phyloP scores from a whole-genome alignment of 306 rosid genomes.

The Canavalia ensiformis region DNA sequence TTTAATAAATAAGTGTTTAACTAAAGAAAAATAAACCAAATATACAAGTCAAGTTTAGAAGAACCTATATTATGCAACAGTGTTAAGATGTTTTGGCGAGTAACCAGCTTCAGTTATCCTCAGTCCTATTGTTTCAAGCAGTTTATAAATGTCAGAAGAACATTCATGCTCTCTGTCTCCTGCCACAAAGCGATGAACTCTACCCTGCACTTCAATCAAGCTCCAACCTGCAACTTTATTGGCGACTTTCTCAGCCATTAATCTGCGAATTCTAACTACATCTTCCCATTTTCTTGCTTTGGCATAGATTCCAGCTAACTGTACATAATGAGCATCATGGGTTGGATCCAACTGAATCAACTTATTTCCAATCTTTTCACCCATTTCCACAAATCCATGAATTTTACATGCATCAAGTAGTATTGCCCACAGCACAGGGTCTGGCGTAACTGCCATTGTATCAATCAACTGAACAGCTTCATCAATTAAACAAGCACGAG shows the following conservation, averaged over 20 bases:
- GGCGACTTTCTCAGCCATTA: conserved; percentile 62
- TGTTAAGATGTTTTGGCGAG: too few relatives aligned
- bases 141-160: conserved; percentile 59
- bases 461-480: conserved; percentile 70
- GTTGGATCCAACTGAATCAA: conserved; percentile 75
- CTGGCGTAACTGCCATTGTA: conserved; percentile 61
- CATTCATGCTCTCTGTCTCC: conserved; percentile 74
- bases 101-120: too few relatives aligned
- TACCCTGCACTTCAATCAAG: conserved; percentile 76
- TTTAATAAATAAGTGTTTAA: too few relatives aligned
- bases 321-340: conserved; percentile 85
- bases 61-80: too few relatives aligned
- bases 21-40: neutral
- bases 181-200: conserved; percentile 77
- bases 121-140: conserved; percentile 25
- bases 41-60: neutral
- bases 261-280: conserved; percentile 68
- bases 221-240: conserved; percentile 83
- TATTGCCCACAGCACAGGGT: conserved; percentile 82
- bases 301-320: conserved; percentile 74
- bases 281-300: conserved; percentile 88
- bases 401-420: conserved; percentile 76
- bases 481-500: conserved; percentile 70
- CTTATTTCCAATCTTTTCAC: conserved; percentile 76
- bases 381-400: conserved; percentile 72